Evolutionary conservation across 352 stramenopile species (phyloP).

Genomic region (Bremia lactucae): DNA sequence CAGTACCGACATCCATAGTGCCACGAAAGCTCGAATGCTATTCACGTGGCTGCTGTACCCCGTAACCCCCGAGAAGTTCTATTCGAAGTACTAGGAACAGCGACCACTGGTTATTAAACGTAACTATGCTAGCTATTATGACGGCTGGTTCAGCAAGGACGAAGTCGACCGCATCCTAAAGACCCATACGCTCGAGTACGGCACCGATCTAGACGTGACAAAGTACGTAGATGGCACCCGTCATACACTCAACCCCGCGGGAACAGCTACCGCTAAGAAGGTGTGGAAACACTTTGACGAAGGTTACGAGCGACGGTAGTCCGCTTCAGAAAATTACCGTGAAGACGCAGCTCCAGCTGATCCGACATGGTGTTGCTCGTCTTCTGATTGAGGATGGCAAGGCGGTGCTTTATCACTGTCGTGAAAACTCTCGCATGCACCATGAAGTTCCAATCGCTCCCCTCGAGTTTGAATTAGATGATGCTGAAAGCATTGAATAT

Average conservation of each 20-base stretch:
- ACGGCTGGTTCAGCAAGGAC: conserved; percentile 64
- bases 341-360: conserved; percentile 63
- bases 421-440: conserved; percentile 68
- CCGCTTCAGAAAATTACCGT: conserved; percentile 73
- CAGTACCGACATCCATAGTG: conserved; percentile 55
- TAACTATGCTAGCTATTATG: conserved; percentile 54
- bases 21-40: conserved; percentile 54
- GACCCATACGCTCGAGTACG: conserved; percentile 70
- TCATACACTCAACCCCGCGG: conserved; percentile 50
- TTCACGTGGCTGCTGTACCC: conserved; percentile 83
- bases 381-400: conserved; percentile 72
- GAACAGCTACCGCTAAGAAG: conserved; percentile 40
- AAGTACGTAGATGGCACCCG: conserved; percentile 82
- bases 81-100: conserved; percentile 89
- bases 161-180: conserved; percentile 69
- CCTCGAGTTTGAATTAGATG: conserved; percentile 71
- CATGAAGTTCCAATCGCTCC: conserved; percentile 59
- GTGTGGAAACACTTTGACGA: conserved; percentile 79
- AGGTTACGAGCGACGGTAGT: conserved; percentile 69
- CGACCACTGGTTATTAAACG: conserved; percentile 82
- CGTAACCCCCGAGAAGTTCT: conserved; percentile 84
- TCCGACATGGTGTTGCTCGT: conserved; percentile 56
- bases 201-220: conserved; percentile 76
- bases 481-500: conserved; percentile 72
- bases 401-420: conserved; percentile 68